Evolutionary conservation across 2,329 filamentous ascomycete species (phyloP).

Genomic region (Didymella exigua): DNA sequence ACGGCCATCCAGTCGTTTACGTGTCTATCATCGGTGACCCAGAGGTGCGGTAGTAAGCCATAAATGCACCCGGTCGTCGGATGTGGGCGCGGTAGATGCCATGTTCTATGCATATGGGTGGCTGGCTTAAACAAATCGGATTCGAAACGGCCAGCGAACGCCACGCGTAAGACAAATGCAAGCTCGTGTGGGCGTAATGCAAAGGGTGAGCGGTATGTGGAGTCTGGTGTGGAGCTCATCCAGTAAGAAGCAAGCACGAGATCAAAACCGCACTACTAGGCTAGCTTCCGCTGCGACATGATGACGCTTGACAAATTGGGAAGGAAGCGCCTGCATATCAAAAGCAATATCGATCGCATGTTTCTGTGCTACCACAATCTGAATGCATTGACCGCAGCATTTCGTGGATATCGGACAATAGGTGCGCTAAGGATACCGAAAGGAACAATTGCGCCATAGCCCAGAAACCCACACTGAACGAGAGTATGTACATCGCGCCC

Average conservation of each 20-base stretch:
- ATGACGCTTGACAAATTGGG: not conserved
- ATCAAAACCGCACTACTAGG: slow-evolving; percentile 1
- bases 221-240: slow-evolving; percentile 10
- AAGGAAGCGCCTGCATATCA: slow-evolving; percentile 9
- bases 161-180: not conserved
- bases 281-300: not conserved
- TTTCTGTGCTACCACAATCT: not conserved
- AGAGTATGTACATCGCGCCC: slow-evolving; percentile 8
- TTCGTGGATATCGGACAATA: not conserved
- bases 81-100: slow-evolving; percentile 1
- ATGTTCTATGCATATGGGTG: not conserved
- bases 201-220: slow-evolving; percentile 1
- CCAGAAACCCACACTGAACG: not conserved
- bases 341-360: slow-evolving; percentile 7
- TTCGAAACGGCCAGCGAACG: not conserved
- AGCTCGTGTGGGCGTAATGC: not conserved
- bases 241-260: slow-evolving; percentile 10
- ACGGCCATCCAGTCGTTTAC: not conserved
- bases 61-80: not conserved
- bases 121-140: not conserved
- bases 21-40: not conserved
- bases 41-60: slow-evolving; percentile 5
- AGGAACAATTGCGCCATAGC: not conserved
- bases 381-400: not conserved
- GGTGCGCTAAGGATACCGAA: slow-evolving; percentile 4